phyloP scores from a whole-genome alignment of 148 eudicot species.

The Rhododendron simsii region DNA sequence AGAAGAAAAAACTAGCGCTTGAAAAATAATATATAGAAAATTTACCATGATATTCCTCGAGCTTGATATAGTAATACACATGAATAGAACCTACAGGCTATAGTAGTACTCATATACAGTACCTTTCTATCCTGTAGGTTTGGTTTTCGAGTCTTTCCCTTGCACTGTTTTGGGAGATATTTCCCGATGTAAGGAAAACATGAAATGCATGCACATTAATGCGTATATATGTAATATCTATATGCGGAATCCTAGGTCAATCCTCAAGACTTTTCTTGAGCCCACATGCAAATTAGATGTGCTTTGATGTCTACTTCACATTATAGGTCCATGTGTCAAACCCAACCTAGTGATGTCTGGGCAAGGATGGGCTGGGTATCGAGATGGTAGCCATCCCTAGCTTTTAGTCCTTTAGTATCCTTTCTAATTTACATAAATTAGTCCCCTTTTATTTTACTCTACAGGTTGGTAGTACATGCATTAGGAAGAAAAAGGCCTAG shows the following conservation, averaged over 20 bases:
- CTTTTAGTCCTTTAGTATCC: neutral
- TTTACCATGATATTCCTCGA: neutral
- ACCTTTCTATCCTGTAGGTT: neutral
- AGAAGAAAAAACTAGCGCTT: too few species aligned
- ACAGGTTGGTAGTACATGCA: neutral
- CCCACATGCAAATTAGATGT: neutral
- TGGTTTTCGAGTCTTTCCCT: neutral
- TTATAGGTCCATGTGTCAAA: neutral
- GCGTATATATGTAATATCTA: neutral
- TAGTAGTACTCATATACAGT: neutral
- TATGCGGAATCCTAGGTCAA: neutral
- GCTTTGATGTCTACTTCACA: neutral
- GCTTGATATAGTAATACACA: neutral
- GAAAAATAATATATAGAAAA: neutral
- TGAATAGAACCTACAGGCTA: neutral
- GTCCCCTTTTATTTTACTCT: neutral
- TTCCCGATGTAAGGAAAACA: neutral
- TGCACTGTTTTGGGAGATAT: neutral
- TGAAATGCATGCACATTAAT: neutral
- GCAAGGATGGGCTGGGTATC: neutral
- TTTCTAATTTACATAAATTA: neutral
- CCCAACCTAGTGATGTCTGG: neutral
- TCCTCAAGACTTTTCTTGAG: neutral
- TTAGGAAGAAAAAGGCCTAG: neutral
- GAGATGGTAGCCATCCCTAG: slow-evolving; percentile 1